Evolutionary conservation across 2,329 filamentous ascomycete species (phyloP), one percentile per base, ranked within the genome.

Genomic region (Beauveria rudraprayagi): DNA sequence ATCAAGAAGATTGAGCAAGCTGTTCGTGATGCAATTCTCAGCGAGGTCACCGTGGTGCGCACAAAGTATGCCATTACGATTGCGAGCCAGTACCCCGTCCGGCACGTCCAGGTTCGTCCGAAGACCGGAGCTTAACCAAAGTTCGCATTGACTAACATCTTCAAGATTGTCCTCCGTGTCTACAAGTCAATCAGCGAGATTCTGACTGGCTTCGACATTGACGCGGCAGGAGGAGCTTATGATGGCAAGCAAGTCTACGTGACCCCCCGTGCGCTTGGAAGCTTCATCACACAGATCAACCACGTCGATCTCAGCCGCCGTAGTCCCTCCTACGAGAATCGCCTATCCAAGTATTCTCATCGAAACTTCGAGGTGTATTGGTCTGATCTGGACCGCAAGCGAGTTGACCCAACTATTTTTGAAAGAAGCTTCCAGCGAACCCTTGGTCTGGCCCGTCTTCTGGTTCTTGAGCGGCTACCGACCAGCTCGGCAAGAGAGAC

Each of bases 61-160:
- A 95, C 91, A 19, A 95, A 93, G 76, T 89, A 95, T 68, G 89
- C 91, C 10, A 86, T 96, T 61, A 95, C 91, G 0, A 94, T 96
- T 69, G 89, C 84, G 40, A 91, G 87, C 50, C 87, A 93, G 71
- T 92, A 94, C 69, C 91, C 91, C 0, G 91, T 86, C 41, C 86
- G 91, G 2, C 91, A 95, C 70, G 82, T 95, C 3, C 90, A 85
- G 74, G 79, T 81, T 70, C 60, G 68, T 47, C 6, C 11, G 2
- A 17, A 28, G 19, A 40, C 16, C 16, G 53, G 2, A 22, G 17
- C 22, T 26, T 3, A 7, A 19, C 17, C 51, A 3, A 1, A 11
- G 14, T 22, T 41, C 26, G 6, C 40, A 26, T 19, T 10, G 51
- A 56, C 40, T 43, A 26, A 60, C 10, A 6, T 11, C 30, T 44